Conservation (phyloP, 495 filamentous ascomycete species). For the Chaetomium cochliodes region DNA sequence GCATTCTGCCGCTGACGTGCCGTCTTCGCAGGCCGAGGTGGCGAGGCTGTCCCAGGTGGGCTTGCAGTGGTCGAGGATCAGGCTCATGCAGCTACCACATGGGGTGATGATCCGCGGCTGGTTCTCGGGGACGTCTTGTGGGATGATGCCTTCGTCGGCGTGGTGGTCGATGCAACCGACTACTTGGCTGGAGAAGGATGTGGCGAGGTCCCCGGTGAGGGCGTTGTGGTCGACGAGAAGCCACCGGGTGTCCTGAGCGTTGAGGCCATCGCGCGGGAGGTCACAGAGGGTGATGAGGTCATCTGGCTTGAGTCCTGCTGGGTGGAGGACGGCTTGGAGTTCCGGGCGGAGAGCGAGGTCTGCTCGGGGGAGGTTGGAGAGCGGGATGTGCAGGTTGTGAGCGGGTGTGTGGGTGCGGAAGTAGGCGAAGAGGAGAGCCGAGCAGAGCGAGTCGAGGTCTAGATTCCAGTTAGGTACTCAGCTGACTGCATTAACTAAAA, state of each 20-base stretch:
- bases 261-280: slow-evolving; percentile 37
- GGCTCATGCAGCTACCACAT: slow-evolving; percentile 75
- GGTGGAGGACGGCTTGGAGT: slow-evolving; percentile 56
- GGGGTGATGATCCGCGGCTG: slow-evolving; percentile 65
- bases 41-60: slow-evolving; percentile 54
- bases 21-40: slow-evolving; percentile 14
- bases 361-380: slow-evolving; percentile 70
- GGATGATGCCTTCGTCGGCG: slow-evolving; percentile 69
- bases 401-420: slow-evolving; percentile 56
- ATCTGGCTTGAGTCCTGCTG: slow-evolving; percentile 41
- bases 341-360: slow-evolving; percentile 78
- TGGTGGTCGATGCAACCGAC: slow-evolving; percentile 92
- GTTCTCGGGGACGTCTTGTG: slow-evolving; percentile 35
- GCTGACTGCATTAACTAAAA: background rate
- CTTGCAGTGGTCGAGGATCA: slow-evolving; percentile 65
- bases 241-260: slow-evolving; percentile 49
- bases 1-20: slow-evolving; percentile 18
- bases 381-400: slow-evolving; percentile 67
- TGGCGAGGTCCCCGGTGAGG: slow-evolving; percentile 55
- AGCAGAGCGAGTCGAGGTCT: slow-evolving; percentile 92
- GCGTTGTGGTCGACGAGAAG: slow-evolving; percentile 90
- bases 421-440: slow-evolving; percentile 81
- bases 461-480: slow-evolving; percentile 26
- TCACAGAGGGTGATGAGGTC: slow-evolving; percentile 56
- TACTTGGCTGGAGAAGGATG: slow-evolving; percentile 45